phyloP scores from a whole-genome alignment of 2,329 filamentous ascomycete genomes.

The Xylaria sp. region DNA sequence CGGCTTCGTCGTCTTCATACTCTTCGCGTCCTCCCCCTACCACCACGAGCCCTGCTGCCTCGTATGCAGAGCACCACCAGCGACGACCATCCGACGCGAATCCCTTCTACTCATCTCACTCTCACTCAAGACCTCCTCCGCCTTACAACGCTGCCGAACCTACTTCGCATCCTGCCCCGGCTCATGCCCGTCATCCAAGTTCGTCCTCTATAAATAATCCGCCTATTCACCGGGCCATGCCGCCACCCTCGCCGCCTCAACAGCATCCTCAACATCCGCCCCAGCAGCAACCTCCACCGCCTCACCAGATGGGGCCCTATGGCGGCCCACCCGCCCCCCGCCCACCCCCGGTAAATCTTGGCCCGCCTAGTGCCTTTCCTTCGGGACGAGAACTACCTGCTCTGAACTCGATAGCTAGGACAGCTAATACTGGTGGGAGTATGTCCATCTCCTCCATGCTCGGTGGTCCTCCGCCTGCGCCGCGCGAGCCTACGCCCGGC shows the following conservation, averaged over 20 bases:
- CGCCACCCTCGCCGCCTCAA: slow-evolving; percentile 39
- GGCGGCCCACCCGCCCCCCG: slow-evolving; percentile 38
- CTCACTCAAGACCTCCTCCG: slow-evolving; percentile 38
- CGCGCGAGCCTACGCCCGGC: slow-evolving; percentile 50
- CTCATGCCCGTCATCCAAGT: slow-evolving; percentile 42
- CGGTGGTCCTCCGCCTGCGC: slow-evolving; percentile 54
- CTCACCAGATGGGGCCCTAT: slow-evolving; percentile 41
- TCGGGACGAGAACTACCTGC: slow-evolving; percentile 45
- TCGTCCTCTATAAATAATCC: slow-evolving; percentile 40
- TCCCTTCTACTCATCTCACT: slow-evolving; percentile 41
- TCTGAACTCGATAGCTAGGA: slow-evolving; percentile 47
- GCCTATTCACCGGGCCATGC: slow-evolving; percentile 39
- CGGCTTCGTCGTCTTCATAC: slow-evolving; percentile 32
- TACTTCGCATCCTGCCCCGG: slow-evolving; percentile 37
- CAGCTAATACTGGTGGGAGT: slow-evolving; percentile 56
- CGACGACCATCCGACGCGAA: slow-evolving; percentile 41
- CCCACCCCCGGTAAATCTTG: slow-evolving; percentile 40
- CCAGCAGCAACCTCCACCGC: slow-evolving; percentile 34
- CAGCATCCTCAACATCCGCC: slow-evolving; percentile 39
- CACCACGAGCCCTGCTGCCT: slow-evolving; percentile 38
- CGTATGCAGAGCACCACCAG: slow-evolving; percentile 35
- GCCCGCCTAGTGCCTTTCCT: slow-evolving; percentile 39
- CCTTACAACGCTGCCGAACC: slow-evolving; percentile 38
- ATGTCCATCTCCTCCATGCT: slow-evolving; percentile 69
- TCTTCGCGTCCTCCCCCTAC: slow-evolving; percentile 36